phyloP scores from a whole-genome alignment of 805 yeast genomes.

The Schwanniomyces polymorphus region DNA sequence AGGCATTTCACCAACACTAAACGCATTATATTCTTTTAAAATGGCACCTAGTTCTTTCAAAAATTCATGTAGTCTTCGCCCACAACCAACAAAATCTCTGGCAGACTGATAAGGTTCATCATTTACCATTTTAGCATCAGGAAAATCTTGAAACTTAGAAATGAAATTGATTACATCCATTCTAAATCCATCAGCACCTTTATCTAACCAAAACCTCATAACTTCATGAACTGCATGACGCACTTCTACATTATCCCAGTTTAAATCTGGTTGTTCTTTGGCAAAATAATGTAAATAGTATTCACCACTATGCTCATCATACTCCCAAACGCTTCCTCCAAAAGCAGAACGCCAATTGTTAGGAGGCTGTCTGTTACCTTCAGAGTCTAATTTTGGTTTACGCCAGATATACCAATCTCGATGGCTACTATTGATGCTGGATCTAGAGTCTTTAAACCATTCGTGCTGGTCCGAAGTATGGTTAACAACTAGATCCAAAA shows the following conservation, averaged over 20 bases:
- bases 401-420: constrained; percentile 66
- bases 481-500: constrained; percentile 58
- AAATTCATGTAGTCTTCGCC: constrained; percentile 1
- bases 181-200: no score
- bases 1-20: constrained; percentile 2
- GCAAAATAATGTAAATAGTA: constrained; percentile 22
- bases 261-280: constrained; percentile 18
- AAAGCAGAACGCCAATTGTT: constrained; percentile 57
- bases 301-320: no score
- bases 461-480: constrained; percentile 56
- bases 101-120: background rate
- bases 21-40: background rate
- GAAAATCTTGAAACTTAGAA: background rate
- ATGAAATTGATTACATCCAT: no score
- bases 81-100: background rate
- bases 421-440: constrained; percentile 51
- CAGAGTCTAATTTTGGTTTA: constrained; percentile 43
- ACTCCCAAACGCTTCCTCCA: constrained; percentile 57
- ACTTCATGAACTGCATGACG: constrained; percentile 21
- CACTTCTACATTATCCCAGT: constrained; percentile 21
- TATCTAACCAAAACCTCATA: no score
- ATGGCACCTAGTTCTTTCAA: background rate
- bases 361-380: constrained; percentile 55
- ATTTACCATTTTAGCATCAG: constrained; percentile 1
- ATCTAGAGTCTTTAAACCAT: constrained; percentile 58